Conservation (phyloP, 2,329 filamentous ascomycete species). For the Claviceps sp. region DNA sequence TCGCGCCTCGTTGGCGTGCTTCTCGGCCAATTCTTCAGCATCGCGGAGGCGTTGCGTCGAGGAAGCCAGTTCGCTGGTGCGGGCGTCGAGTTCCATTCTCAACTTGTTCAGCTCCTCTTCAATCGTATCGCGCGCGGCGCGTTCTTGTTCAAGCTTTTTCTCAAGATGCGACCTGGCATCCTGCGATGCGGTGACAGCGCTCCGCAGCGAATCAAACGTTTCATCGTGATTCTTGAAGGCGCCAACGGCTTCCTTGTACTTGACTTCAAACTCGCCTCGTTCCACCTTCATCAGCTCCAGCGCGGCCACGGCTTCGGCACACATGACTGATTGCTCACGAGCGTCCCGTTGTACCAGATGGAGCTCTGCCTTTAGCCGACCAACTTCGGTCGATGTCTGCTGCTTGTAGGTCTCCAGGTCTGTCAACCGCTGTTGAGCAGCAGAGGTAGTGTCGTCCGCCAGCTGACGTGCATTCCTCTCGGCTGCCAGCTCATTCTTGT, state of each 20-base stretch:
- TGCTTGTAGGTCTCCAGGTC: constrained; percentile 79
- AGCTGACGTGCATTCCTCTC: constrained; percentile 72
- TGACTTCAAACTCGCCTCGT: constrained; percentile 61
- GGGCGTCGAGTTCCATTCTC: constrained; percentile 70
- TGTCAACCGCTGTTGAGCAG: constrained; percentile 67
- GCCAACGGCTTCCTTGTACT: constrained; percentile 53
- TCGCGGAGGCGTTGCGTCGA: constrained; percentile 64
- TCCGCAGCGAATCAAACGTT: constrained; percentile 61
- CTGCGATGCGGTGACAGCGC: constrained; percentile 65
- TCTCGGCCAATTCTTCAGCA: constrained; percentile 77
- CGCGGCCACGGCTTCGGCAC: constrained; percentile 62
- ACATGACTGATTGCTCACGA: constrained; percentile 67
- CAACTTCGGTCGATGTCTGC: constrained; percentile 70
- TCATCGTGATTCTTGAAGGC: constrained; percentile 55
- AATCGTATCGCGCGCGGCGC: constrained; percentile 56
- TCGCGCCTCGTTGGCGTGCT: constrained; percentile 74
- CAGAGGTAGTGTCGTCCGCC: constrained; percentile 76
- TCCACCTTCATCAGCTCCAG: constrained; percentile 72
- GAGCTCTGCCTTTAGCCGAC: constrained; percentile 72
- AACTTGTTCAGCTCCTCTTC: constrained; percentile 67
- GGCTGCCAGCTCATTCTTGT: constrained; percentile 59
- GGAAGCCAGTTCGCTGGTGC: constrained; percentile 62
- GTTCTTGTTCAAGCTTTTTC: constrained; percentile 71
- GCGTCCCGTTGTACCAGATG: constrained; percentile 66
- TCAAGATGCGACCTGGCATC: constrained; percentile 68